These are phyloP conservation scores for Cymbomonas tetramitiformis DNA, from an alignment of 139 green algal species.

Conservation along the genomic window DNA sequence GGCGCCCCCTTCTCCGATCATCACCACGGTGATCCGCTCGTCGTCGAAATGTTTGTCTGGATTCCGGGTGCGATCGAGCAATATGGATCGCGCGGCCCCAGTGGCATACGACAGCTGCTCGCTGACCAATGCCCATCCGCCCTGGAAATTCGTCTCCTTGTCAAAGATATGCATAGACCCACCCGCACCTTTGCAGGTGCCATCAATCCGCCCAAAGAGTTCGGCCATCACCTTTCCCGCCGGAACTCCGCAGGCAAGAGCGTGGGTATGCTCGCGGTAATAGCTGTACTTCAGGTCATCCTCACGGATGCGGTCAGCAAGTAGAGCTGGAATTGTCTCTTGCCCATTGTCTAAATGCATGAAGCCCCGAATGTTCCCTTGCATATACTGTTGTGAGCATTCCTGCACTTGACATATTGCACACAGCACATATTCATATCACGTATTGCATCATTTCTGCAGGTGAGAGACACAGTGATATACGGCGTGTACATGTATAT, in stretches of 20 bases:
- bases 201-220: slow-evolving; percentile 7
- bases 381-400: slow-evolving; percentile 20
- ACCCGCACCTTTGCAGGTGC: slow-evolving; percentile 12
- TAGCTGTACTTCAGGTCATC: slow-evolving; percentile 19
- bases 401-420: too few species aligned
- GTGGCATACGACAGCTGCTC: slow-evolving; percentile 19
- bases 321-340: slow-evolving; percentile 15
- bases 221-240: slow-evolving; percentile 14
- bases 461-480: too few species aligned
- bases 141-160: slow-evolving; percentile 19
- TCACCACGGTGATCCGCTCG: slow-evolving; percentile 15
- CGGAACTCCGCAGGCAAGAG: slow-evolving; percentile 12
- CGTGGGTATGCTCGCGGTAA: slow-evolving; percentile 20
- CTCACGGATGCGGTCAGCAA: slow-evolving; percentile 10
- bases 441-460: too few species aligned
- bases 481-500: too few species aligned
- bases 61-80: slow-evolving; percentile 4
- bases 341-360: slow-evolving; percentile 22
- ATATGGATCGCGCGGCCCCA: slow-evolving; percentile 17
- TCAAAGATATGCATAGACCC: slow-evolving; percentile 20
- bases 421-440: too few species aligned
- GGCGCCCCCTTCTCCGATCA: slow-evolving; percentile 17
- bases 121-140: slow-evolving; percentile 14
- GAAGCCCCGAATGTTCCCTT: slow-evolving; percentile 19
- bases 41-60: slow-evolving; percentile 10